Evolutionary conservation across 2,329 filamentous ascomycete genomes (phyloP).

Genomic region (Zopfia rhizophila): DNA sequence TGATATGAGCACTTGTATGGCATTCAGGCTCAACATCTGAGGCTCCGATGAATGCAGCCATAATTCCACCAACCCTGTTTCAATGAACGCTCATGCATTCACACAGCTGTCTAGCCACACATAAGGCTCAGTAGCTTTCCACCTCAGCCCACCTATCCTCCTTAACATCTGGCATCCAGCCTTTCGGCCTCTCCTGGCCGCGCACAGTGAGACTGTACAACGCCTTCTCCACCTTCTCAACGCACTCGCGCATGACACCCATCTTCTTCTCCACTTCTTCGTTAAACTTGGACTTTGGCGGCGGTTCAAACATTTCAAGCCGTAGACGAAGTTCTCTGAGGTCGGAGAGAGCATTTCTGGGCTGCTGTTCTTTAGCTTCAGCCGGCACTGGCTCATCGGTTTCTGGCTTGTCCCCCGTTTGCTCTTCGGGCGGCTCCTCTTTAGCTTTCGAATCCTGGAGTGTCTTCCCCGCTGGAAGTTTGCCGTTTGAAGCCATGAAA

Average conservation of each 20-base stretch:
- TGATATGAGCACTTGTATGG: too few species aligned
- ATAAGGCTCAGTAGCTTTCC: constrained; percentile 53
- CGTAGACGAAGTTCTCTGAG: constrained; percentile 79
- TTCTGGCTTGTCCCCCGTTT: constrained; percentile 46
- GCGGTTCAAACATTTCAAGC: constrained; percentile 77
- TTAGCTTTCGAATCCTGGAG: constrained; percentile 52
- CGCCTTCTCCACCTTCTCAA: constrained; percentile 92
- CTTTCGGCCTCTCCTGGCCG: constrained; percentile 87
- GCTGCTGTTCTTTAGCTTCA: constrained; percentile 31
- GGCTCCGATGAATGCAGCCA: too few species aligned
- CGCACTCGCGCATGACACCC: constrained; percentile 85
- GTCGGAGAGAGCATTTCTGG: constrained; percentile 79
- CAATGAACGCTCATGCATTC: too few species aligned
- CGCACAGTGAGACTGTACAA: constrained; percentile 89
- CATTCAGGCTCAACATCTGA: too few species aligned
- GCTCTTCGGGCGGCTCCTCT: constrained; percentile 26
- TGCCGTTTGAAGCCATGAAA: constrained; percentile 79
- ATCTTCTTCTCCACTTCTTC: constrained; percentile 81
- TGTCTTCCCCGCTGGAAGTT: constrained; percentile 52
- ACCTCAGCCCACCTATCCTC: constrained; percentile 54
- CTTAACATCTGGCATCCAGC: constrained; percentile 85
- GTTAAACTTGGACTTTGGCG: constrained; percentile 64
- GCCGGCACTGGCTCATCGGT: constrained; percentile 41
- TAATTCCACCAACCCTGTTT: too few species aligned
- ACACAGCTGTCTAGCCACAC: too few species aligned